Evolutionary conservation across 805 yeast genomes (phyloP), one percentile per base, ranked within the genome.

Genomic region (Candida ulmi): DNA sequence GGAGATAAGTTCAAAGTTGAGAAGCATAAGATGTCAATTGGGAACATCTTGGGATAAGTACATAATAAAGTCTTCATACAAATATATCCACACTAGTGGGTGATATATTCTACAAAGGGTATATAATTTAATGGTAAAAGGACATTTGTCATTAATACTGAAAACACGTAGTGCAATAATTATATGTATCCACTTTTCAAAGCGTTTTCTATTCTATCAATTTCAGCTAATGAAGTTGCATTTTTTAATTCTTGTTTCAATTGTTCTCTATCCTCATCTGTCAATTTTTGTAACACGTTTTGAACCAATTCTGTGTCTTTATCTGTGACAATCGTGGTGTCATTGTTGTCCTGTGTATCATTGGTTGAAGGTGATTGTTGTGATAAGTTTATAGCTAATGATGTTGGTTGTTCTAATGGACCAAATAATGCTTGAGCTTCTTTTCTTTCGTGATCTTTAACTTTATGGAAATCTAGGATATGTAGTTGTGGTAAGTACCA

Each of bases 201-300:
- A 17, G 75, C 66, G 21, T 61, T 64, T 55, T 87, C 95, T 18
- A 88, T 73, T 37, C 76, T 63, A 42, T 80, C 84, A 7, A 88
- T 84, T 46, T 90, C 96, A 6, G 74, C 84, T 41, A 90, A 55
- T 37, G 80, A 77, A 4, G 78, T 70, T 1, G 96, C 95, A 25
- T 62, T 65, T 38, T 70, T 68, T 40, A 90, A 64, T 45, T 76
- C 71, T 31, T 65, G 54, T 45, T 79, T 68, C 36, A 90, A 60
- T 34, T 62, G 60, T 12, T 60, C 58, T 41, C 68, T 72, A 29
- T 81, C 88, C 27, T 71, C 76, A 0, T 67, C 72, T 2, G 80
- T 66, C 49, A 86, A 65, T 43, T 69, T 76, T 19, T 61, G 55
- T 15, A 69, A 66, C 0, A 65, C 65, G 16, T 48, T 49, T 27